A percentile compares a stretch with the other conserved stretches of the same genome.
phyloP scores from a whole-genome alignment of 371 early-diverging fungal genomes.

The Hamiltosporidium tvaerminnensis region DNA sequence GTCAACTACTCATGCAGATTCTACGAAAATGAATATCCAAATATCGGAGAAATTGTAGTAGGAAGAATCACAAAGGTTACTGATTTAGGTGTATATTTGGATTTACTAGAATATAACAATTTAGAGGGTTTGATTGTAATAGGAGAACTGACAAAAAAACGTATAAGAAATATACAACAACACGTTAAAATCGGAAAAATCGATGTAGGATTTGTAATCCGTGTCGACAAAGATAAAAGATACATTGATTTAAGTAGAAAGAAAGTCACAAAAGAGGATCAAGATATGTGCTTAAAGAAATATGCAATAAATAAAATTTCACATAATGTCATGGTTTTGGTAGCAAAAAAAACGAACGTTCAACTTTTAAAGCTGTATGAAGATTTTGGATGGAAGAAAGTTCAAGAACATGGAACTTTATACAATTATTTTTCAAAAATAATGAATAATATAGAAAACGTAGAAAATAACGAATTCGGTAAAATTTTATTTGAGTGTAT shows the following conservation, averaged over 20 bases:
- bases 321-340: slow-evolving; percentile 46
- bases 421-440: slow-evolving; percentile 31
- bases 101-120: slow-evolving; percentile 47
- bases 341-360: slow-evolving; percentile 21
- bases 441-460: slow-evolving; percentile 20
- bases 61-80: slow-evolving; percentile 35
- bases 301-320: slow-evolving; percentile 48
- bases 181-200: slow-evolving; percentile 46
- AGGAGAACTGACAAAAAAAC: slow-evolving; percentile 47
- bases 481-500: slow-evolving; percentile 30
- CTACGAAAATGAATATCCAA: slow-evolving; percentile 35
- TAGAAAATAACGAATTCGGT: slow-evolving; percentile 24
- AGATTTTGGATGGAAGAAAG: slow-evolving; percentile 39
- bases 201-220: slow-evolving; percentile 45
- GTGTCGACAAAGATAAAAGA: slow-evolving; percentile 48
- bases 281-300: slow-evolving; percentile 26
- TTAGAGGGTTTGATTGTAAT: slow-evolving; percentile 46
- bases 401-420: slow-evolving; percentile 38
- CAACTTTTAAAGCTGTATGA: slow-evolving; percentile 33
- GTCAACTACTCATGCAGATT: slow-evolving; percentile 6
- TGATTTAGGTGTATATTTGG: slow-evolving; percentile 38
- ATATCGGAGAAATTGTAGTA: slow-evolving; percentile 46
- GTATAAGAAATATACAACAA: slow-evolving; percentile 45
- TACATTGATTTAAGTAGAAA: slow-evolving; percentile 50
- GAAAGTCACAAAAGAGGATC: slow-evolving; percentile 41